Base-by-base conservation (phyloP, 2,329 filamentous ascomycete species). In the Cytospora piceicola region DNA sequence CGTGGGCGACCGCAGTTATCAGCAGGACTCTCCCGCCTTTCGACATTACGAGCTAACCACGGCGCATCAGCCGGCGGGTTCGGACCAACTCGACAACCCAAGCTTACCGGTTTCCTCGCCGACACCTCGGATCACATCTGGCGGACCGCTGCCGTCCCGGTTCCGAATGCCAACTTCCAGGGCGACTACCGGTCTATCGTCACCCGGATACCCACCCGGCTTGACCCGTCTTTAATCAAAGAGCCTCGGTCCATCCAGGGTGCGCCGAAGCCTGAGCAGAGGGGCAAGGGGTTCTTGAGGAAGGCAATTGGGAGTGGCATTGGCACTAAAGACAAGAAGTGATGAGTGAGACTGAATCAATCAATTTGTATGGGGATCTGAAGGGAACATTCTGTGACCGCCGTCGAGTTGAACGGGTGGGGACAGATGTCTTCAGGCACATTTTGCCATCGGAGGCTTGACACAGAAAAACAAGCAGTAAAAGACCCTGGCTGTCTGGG, bases 231-330 rank as follows among this genome's bases (percentile, higher is more conserved):
- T 17, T 81, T 97, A 56, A 97, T 98, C 93, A 92, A 93, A 75
- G 94, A 97, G 77, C 94, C 94, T 34, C 86, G 94, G 65, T 88
- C 92, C 68, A 94, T 97, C 49, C 93, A 96, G 75, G 94, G 94
- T 42, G 88, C 93, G n/a, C 93, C 93, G 29, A 80, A 86, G 39
- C 82, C 84, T 22, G 84, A 86, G 66, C 81, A 82, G 64, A 80
- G 81, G n/a, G 76, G 82, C 36, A 78, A 80, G 49, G 82, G 82
- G 32, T 76, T 88, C 58, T 72, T 83, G 61, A 76, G 85, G 69
- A 88, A 88, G 73, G 85, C 87, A 71, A 85, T 88, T 29, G 66
- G 66, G 24, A 67, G 66, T 51, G 61, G 61, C 42, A 63, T 6
- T 6, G 42, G 42, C 42, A 49, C 46, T 11, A 49, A 49, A 20